These are phyloP conservation scores for Trypanosoma mega DNA, from an alignment of 208 protist genomes.

Conservation along the genomic window DNA sequence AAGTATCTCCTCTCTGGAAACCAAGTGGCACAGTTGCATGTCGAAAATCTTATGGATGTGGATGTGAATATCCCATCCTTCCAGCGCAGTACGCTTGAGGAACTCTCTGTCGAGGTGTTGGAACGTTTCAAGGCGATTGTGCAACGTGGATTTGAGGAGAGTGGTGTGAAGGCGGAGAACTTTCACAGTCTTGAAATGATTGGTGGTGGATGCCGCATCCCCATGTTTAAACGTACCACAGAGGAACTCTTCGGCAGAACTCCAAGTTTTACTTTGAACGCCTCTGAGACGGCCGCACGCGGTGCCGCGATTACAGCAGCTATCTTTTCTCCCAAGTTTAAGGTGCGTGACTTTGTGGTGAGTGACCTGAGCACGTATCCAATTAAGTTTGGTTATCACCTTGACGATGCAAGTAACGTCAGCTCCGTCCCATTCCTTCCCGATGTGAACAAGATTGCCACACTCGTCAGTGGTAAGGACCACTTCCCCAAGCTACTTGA, in stretches of 20 bases:
- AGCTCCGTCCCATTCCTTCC: conserved; percentile 75
- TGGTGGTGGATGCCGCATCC: conserved; percentile 90
- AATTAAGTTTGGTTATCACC: conserved; percentile 77
- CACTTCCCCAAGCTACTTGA: conserved; percentile 81
- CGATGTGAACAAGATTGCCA: conserved; percentile 85
- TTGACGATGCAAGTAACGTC: conserved; percentile 53
- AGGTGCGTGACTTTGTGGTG: conserved; percentile 86
- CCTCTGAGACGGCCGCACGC: conserved; percentile 84
- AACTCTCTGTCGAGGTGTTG: conserved; percentile 42
- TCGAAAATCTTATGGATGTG: conserved; percentile 93
- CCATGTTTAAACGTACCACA: conserved; percentile 73
- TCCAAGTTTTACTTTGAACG: conserved; percentile 87
- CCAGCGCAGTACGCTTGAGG: conserved; percentile 75
- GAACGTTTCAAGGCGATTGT: conserved; percentile 57
- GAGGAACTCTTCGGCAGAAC: conserved; percentile 61
- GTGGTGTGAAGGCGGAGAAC: conserved; percentile 36
- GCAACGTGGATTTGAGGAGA: conserved; percentile 53
- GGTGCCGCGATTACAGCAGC: conserved; percentile 85
- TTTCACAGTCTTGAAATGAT: conserved; percentile 90
- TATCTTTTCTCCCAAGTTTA: conserved; percentile 90
- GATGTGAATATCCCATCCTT: conserved; percentile 86
- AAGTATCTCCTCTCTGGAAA: conserved; percentile 93
- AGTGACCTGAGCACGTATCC: conserved; percentile 76
- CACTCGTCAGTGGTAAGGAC: conserved; percentile 53
- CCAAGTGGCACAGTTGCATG: conserved; percentile 69